A percentile compares a stretch with the other conserved stretches of the same genome.
These are phyloP conservation scores for Williopsis jadinii DNA, from an alignment of 1,139 yeast genomes.

Conservation along the genomic window DNA sequence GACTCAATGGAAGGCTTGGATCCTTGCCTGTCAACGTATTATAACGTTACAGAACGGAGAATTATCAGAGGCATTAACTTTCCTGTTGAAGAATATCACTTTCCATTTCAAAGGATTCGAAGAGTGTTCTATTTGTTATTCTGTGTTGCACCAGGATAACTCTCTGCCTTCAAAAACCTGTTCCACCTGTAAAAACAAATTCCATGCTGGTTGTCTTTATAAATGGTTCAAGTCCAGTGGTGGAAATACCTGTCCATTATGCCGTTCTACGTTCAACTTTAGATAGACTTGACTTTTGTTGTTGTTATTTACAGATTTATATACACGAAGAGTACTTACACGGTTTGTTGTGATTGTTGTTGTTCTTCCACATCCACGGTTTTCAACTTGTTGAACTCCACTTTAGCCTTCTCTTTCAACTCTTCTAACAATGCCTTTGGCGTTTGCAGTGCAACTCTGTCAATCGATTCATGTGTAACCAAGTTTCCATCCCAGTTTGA, in stretches of 20 bases:
- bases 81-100: constrained; percentile 73
- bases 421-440: constrained; percentile 57
- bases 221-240: constrained; percentile 97
- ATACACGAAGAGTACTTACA: neutral
- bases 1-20: constrained; percentile 93
- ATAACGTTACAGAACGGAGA: constrained; percentile 70
- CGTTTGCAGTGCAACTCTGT: constrained; percentile 57
- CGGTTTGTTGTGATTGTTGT: neutral
- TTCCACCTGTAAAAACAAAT: constrained; percentile 84
- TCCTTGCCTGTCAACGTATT: constrained; percentile 81
- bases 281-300: constrained; percentile 5
- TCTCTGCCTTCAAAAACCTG: constrained; percentile 87
- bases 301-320: neutral
- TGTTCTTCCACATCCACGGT: neutral
- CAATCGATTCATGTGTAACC: constrained; percentile 54
- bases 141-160: constrained; percentile 77
- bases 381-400: constrained; percentile 19
- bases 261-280: constrained; percentile 42
- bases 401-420: constrained; percentile 33
- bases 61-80: constrained; percentile 71
- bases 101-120: constrained; percentile 88
- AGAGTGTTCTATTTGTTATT: constrained; percentile 95
- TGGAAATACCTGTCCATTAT: constrained; percentile 86
- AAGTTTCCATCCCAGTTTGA: constrained; percentile 52
- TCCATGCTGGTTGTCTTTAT: constrained; percentile 95